Evolutionary conservation across 306 rosid genomes (phyloP).

Genomic region (Amphicarpaea edgeworthii): DNA sequence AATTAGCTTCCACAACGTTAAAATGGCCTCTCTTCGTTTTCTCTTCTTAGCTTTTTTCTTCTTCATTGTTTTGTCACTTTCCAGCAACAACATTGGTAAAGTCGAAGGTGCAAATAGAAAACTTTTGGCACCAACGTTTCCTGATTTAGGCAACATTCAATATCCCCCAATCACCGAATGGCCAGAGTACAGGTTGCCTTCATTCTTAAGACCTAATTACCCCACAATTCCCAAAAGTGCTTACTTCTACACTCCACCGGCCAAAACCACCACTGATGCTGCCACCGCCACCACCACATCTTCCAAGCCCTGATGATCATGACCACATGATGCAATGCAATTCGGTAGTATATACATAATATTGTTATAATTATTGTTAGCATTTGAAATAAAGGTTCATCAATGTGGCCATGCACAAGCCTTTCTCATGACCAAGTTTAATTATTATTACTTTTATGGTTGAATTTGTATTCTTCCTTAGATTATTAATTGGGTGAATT

Average conservation of each 20-base stretch:
- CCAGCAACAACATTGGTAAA: slow-evolving; percentile 35
- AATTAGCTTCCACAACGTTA: neutral
- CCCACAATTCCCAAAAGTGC: slow-evolving; percentile 31
- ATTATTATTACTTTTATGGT: neutral
- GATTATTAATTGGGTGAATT: neutral
- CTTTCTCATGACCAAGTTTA: neutral
- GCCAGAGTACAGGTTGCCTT: slow-evolving; percentile 56
- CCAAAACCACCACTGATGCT: neutral
- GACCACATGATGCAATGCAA: neutral
- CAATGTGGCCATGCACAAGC: neutral
- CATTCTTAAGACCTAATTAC: slow-evolving; percentile 18
- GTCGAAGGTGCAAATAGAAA: slow-evolving; percentile 41
- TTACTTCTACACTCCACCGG: slow-evolving; percentile 46
- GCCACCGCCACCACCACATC: neutral
- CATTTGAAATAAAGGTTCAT: slow-evolving; percentile 44
- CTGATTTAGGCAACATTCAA: neutral
- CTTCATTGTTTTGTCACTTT: slow-evolving; percentile 42
- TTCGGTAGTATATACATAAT: slow-evolving; percentile 15
- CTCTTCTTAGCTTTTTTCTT: slow-evolving; percentile 32
- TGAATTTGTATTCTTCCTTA: neutral
- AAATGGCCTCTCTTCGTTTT: slow-evolving; percentile 46
- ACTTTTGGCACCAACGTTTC: slow-evolving; percentile 39
- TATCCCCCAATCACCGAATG: slow-evolving; percentile 32
- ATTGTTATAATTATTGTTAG: neutral
- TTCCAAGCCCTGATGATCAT: slow-evolving; percentile 49